phyloP scores from a whole-genome alignment of 768 basidiomycete species.

The Mycena floridula region DNA sequence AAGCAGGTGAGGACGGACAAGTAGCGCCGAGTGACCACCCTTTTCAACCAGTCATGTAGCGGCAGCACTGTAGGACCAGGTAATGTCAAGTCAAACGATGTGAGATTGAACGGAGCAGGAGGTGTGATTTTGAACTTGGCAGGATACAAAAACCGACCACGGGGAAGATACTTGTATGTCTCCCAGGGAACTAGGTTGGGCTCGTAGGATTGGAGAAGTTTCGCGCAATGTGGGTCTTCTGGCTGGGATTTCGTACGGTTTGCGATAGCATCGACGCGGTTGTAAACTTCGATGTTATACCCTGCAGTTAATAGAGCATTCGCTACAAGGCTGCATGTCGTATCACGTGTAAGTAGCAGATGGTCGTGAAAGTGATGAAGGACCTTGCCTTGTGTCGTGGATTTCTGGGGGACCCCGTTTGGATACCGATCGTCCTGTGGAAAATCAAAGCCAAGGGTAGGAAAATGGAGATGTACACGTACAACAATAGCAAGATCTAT shows the following conservation, averaged over 20 bases:
- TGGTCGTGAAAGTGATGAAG: background rate
- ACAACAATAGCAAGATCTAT: conserved; percentile 13
- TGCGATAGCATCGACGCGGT: background rate
- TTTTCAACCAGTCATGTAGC: conserved; percentile 4
- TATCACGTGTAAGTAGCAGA: background rate
- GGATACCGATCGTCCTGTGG: background rate
- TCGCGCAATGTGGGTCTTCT: too few relatives aligned
- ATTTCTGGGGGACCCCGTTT: background rate
- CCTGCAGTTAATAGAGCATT: background rate
- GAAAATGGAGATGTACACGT: background rate
- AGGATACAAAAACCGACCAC: background rate
- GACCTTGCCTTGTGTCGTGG: background rate
- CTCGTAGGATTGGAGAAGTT: too few relatives aligned
- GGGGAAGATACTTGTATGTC: background rate
- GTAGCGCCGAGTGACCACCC: background rate
- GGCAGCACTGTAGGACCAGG: conserved; percentile 8
- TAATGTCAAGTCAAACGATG: conserved; percentile 7
- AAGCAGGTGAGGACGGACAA: background rate
- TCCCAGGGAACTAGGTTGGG: background rate
- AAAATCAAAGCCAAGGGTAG: background rate
- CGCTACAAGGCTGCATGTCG: conserved; percentile 6
- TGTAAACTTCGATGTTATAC: background rate
- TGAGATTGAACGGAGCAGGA: conserved; percentile 1
- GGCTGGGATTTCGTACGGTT: too few relatives aligned
- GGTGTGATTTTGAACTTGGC: background rate